phyloP scores from a whole-genome alignment of 1,284 basidiomycete genomes.

The Ceratorhiza oryzae-sativae region DNA sequence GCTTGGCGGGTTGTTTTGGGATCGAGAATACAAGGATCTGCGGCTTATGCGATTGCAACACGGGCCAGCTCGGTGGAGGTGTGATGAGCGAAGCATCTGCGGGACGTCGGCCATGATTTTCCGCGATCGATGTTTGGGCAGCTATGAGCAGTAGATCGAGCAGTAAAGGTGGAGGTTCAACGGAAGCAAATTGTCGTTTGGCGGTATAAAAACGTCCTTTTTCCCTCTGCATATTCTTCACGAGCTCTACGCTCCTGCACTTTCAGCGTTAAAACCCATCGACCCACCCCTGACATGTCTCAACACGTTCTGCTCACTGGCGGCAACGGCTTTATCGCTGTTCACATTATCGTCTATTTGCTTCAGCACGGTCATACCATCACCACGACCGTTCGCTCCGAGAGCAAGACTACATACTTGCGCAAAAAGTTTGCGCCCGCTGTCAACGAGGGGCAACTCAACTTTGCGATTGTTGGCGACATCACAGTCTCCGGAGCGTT shows the following conservation, averaged over 20 bases:
- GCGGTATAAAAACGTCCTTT: background rate
- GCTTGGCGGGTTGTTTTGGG: background rate
- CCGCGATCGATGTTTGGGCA: background rate
- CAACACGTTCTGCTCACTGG: conserved; percentile 38
- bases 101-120: background rate
- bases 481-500: conserved; percentile 41
- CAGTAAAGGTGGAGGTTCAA: background rate
- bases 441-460: conserved; percentile 22
- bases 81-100: too few species aligned
- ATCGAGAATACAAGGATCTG: background rate
- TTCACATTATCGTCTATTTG: conserved; percentile 32
- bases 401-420: conserved; percentile 39
- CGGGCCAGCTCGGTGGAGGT: too few species aligned
- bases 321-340: conserved; percentile 40
- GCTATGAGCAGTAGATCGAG: too few species aligned
- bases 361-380: conserved; percentile 31
- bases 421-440: conserved; percentile 31
- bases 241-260: background rate
- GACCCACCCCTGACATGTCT: background rate
- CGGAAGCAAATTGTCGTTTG: background rate
- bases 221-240: background rate
- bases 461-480: conserved; percentile 37
- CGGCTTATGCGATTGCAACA: background rate
- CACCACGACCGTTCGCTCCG: conserved; percentile 39
- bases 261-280: background rate